These are phyloP conservation scores for Raffaelea albimanens DNA, from an alignment of 2,329 filamentous ascomycete genomes.

Conservation along the genomic window DNA sequence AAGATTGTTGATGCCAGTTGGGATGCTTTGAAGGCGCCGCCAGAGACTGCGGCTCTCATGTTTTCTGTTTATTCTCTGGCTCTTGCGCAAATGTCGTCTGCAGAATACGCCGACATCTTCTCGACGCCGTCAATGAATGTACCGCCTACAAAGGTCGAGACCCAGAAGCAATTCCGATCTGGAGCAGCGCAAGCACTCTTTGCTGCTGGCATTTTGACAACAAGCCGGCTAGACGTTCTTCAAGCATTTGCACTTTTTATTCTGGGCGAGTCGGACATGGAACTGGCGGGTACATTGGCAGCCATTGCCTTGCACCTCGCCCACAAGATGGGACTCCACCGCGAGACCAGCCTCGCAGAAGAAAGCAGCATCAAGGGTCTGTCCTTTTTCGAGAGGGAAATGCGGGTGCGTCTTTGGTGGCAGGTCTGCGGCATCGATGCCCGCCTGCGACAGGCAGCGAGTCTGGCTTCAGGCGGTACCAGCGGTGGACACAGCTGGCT, in stretches of 20 bases:
- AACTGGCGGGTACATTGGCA: slow-evolving; percentile 16
- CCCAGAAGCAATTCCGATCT: slow-evolving; percentile 16
- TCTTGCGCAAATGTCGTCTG: slow-evolving; percentile 13
- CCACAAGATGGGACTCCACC: slow-evolving; percentile 26
- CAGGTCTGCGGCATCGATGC: slow-evolving; percentile 43
- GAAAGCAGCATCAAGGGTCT: slow-evolving; percentile 31
- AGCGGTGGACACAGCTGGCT: slow-evolving; percentile 29
- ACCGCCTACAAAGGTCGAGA: not conserved
- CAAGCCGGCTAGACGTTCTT: slow-evolving; percentile 19
- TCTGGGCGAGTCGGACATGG: slow-evolving; percentile 19
- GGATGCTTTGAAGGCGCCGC: slow-evolving; percentile 12
- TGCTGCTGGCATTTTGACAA: slow-evolving; percentile 17
- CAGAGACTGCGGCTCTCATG: slow-evolving; percentile 15
- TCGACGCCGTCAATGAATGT: slow-evolving; percentile 1
- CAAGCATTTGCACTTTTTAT: slow-evolving; percentile 22
- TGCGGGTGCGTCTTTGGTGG: slow-evolving; percentile 45
- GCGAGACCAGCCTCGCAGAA: slow-evolving; percentile 18
- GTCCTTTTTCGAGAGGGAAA: slow-evolving; percentile 41
- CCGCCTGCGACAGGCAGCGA: slow-evolving; percentile 16
- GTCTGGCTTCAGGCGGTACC: not conserved
- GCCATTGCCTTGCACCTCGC: slow-evolving; percentile 15
- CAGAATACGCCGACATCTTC: slow-evolving; percentile 2
- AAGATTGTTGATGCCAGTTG: slow-evolving; percentile 21
- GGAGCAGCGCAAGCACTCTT: slow-evolving; percentile 17
- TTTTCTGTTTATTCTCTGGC: slow-evolving; percentile 21